Evolutionary conservation across 768 basidiomycete genomes (phyloP).

Genomic region (Trametopsis cervina): DNA sequence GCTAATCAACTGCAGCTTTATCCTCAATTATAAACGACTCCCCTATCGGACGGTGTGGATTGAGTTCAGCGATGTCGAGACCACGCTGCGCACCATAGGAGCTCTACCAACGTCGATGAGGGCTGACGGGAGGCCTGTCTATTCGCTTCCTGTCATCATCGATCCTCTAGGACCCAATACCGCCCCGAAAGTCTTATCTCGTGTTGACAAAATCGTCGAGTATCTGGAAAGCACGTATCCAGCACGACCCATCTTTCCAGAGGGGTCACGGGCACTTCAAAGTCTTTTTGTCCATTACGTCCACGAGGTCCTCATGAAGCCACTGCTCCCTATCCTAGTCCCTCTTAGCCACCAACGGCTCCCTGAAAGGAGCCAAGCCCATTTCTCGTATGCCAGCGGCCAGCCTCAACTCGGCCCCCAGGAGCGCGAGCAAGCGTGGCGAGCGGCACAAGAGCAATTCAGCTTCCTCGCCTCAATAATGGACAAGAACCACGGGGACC

Average conservation of each 20-base stretch:
- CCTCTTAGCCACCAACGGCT: slow-evolving; percentile 60
- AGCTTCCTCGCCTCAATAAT: slow-evolving; percentile 55
- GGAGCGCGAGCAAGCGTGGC: slow-evolving; percentile 60
- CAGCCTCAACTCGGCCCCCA: slow-evolving; percentile 26
- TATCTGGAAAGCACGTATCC: slow-evolving; percentile 67
- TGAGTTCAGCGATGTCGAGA: slow-evolving; percentile 63
- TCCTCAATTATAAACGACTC: slow-evolving; percentile 73
- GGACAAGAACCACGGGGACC: slow-evolving; percentile 50
- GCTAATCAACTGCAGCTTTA: slow-evolving; percentile 40
- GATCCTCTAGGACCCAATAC: slow-evolving; percentile 44
- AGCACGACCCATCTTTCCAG: slow-evolving; percentile 63
- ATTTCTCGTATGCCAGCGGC: slow-evolving; percentile 30
- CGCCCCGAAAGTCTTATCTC: slow-evolving; percentile 47
- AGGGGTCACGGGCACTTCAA: slow-evolving; percentile 62
- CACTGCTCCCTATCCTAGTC: slow-evolving; percentile 62
- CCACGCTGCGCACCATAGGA: slow-evolving; percentile 47
- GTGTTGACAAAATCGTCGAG: slow-evolving; percentile 57
- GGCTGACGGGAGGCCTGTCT: slow-evolving; percentile 53
- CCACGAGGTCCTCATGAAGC: slow-evolving; percentile 57
- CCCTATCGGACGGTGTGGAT: slow-evolving; percentile 66
- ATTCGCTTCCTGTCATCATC: slow-evolving; percentile 63
- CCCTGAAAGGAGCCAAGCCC: slow-evolving; percentile 45
- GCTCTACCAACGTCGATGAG: slow-evolving; percentile 50
- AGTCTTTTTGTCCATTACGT: slow-evolving; percentile 65
- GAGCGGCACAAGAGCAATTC: slow-evolving; percentile 58